Conservation (phyloP, 495 filamentous ascomycete species). For the Haplographium delicatum region DNA sequence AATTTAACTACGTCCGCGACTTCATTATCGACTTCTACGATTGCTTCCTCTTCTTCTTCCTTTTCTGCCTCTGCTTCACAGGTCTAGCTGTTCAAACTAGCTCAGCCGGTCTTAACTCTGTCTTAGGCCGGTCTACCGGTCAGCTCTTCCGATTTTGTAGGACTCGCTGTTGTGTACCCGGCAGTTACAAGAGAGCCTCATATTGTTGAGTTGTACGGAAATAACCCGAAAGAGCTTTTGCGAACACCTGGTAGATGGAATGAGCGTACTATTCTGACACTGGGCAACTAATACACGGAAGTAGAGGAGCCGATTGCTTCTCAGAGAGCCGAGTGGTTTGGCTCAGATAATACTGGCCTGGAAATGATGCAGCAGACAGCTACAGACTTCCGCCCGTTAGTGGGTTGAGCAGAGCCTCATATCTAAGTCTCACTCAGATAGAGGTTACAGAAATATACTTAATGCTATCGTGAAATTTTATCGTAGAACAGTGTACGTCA, state of each 20-base stretch:
- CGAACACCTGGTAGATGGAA: slow-evolving; percentile 26
- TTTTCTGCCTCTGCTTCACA: no score
- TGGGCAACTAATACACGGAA: slow-evolving; percentile 32
- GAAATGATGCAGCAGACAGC: neutral
- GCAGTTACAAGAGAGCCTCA: slow-evolving; percentile 19
- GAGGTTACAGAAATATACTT: no score
- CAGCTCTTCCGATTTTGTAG: slow-evolving; percentile 26
- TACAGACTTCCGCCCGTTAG: neutral
- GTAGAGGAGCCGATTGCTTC: slow-evolving; percentile 28
- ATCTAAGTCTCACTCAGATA: no score
- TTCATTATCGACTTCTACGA: no score
- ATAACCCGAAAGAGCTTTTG: slow-evolving; percentile 3
- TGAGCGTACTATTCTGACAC: slow-evolving; percentile 28
- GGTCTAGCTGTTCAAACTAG: no score
- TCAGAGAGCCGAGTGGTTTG: neutral
- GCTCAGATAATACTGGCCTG: neutral
- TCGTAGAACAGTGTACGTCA: no score
- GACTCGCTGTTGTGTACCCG: slow-evolving; percentile 29
- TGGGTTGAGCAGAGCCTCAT: no score
- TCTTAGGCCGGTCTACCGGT: slow-evolving; percentile 28
- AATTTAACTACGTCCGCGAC: no score
- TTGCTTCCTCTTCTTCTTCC: no score
- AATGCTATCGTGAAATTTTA: no score
- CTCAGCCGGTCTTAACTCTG: no score
- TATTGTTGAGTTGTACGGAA: neutral